Conservation (phyloP, 345 rosid species). For the Hibiscus mutabilis region DNA sequence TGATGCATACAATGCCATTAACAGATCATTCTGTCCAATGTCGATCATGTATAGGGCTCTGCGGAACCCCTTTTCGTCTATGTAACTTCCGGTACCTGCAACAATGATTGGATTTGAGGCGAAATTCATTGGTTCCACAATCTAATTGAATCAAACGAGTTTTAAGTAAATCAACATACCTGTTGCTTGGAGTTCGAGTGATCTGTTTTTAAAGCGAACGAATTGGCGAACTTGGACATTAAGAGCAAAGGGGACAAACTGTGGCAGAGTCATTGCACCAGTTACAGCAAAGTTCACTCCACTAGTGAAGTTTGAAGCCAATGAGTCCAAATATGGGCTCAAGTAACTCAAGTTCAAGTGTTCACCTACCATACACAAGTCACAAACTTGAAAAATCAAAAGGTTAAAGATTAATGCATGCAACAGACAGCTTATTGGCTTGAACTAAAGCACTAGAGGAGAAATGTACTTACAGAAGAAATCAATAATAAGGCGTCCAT, state of each 20-base stretch:
- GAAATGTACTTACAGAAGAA: conserved; percentile 39
- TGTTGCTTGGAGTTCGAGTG: conserved; percentile 29
- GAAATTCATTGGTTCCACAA: not conserved
- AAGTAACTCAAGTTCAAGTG: conserved; percentile 26
- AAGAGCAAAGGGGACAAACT: conserved; percentile 24
- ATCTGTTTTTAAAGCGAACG: conserved; percentile 34
- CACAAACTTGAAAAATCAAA: not conserved
- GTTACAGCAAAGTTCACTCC: conserved; percentile 43
- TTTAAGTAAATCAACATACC: conserved; percentile 2
- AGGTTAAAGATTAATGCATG: not conserved
- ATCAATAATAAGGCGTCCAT: conserved; percentile 56
- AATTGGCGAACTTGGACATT: conserved; percentile 37
- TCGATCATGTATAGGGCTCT: conserved; percentile 54
- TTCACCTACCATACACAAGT: conserved; percentile 28
- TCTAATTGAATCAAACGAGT: not conserved
- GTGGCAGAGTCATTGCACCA: conserved; percentile 38
- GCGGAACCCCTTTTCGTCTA: conserved; percentile 16
- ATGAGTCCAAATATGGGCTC: conserved; percentile 46
- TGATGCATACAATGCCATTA: conserved; percentile 20
- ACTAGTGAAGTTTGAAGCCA: conserved; percentile 39
- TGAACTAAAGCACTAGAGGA: too few relatives aligned
- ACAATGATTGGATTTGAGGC: not conserved
- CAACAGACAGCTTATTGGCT: not conserved
- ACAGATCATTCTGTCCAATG: conserved; percentile 64
- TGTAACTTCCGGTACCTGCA: conserved; percentile 10